Conservation (phyloP, 345 rosid genomes). For the Populus ilicifolia region DNA sequence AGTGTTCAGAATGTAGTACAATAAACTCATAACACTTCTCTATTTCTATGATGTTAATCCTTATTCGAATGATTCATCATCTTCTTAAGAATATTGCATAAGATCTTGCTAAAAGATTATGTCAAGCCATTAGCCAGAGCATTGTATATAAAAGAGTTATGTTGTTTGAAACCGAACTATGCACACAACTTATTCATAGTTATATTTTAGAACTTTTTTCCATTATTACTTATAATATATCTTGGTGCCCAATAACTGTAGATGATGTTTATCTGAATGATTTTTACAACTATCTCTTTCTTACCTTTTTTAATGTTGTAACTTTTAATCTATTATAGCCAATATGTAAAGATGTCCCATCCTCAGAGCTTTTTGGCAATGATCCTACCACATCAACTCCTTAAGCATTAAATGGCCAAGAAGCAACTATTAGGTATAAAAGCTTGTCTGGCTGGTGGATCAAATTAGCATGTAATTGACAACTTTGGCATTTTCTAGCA, state of each 20-base stretch:
- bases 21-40: not conserved
- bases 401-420: not conserved
- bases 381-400: not conserved
- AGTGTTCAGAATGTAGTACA: not conserved
- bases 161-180: not conserved
- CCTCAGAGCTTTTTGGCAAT: no score
- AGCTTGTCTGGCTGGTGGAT: no score
- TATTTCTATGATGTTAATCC: not conserved
- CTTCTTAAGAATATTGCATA: not conserved
- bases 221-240: not conserved
- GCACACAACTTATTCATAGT: not conserved
- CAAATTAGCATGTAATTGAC: not conserved
- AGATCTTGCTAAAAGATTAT: not conserved
- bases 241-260: not conserved
- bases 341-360: not conserved
- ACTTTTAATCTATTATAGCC: rapidly evolving
- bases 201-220: not conserved
- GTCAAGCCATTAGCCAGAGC: not conserved
- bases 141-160: not conserved
- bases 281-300: no score
- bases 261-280: no score
- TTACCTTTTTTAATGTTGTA: not conserved
- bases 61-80: not conserved
- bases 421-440: no score
- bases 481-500: not conserved